Evolutionary conservation across 2,329 filamentous ascomycete genomes (phyloP).

Genomic region (Sporothrix sp.): DNA sequence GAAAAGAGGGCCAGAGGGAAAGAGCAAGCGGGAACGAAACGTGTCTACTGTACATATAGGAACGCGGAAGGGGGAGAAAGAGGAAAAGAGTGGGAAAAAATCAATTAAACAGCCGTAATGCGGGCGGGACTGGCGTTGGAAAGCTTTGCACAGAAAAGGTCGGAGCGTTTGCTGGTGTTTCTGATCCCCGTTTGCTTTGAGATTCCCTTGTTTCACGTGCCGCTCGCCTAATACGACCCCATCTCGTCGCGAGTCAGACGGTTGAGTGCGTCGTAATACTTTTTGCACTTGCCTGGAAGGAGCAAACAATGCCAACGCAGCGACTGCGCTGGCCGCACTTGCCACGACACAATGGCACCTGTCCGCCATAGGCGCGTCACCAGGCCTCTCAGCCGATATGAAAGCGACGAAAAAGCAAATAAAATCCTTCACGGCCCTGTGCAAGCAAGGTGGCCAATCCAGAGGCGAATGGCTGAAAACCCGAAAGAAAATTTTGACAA

Average conservation of each 20-base stretch:
- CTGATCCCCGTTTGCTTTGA: not conserved
- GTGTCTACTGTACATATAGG: not conserved
- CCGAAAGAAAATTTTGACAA: not conserved
- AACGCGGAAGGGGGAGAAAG: not conserved
- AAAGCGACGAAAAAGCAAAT: not conserved
- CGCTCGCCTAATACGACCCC: not conserved
- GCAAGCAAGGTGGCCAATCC: not conserved
- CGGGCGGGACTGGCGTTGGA: not conserved
- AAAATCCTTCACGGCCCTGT: not conserved
- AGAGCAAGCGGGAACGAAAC: not conserved
- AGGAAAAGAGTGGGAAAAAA: not conserved
- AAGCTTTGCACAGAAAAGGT: too few species aligned
- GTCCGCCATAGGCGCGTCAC: not conserved
- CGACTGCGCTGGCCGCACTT: conserved; percentile 1
- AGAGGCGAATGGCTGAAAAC: not conserved
- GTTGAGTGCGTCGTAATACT: too few species aligned
- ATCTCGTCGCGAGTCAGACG: too few species aligned
- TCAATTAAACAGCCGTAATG: not conserved
- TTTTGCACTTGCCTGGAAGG: not conserved
- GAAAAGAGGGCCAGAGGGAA: not conserved
- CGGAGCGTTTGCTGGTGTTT: too few species aligned
- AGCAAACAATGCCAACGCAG: conserved; percentile 2
- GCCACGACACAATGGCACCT: conserved; percentile 1
- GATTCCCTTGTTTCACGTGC: not conserved
- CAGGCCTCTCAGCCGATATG: not conserved